Evolutionary conservation across 306 rosid genomes (phyloP).

Genomic region (Abrus precatorius): DNA sequence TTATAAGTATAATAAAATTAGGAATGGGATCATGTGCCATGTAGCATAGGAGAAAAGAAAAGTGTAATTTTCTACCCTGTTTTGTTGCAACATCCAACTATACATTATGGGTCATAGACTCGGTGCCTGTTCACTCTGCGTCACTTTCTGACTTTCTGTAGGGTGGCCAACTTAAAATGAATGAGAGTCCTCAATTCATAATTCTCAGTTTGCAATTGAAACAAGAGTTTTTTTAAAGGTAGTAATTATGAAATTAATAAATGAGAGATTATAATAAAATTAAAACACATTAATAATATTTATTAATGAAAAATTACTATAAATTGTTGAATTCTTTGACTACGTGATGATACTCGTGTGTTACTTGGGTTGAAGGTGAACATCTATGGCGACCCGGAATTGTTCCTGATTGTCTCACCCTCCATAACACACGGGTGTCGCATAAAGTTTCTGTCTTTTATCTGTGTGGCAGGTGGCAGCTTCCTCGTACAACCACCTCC

Average conservation of each 20-base stretch:
- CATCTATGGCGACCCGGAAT: constrained; percentile 51
- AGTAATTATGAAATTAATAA: too few relatives aligned
- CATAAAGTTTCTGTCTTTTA: constrained; percentile 46
- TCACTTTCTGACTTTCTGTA: constrained; percentile 21
- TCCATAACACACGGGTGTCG: constrained; percentile 37
- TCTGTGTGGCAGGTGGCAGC: constrained; percentile 18
- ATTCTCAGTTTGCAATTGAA: too few relatives aligned
- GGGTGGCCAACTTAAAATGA: not conserved
- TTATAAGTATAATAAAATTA: not conserved
- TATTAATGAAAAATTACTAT: too few relatives aligned
- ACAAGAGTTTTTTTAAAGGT: too few relatives aligned
- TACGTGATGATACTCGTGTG: not conserved
- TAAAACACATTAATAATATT: too few relatives aligned
- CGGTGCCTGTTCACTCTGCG: constrained; percentile 28
- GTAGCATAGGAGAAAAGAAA: constrained; percentile 22
- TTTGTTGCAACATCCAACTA: constrained; percentile 3
- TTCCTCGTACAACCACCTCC: not conserved
- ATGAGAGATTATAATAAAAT: too few relatives aligned
- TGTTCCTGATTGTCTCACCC: constrained; percentile 6
- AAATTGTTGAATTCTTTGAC: too few relatives aligned
- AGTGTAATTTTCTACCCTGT: constrained; percentile 19
- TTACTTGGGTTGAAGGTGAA: constrained; percentile 35
- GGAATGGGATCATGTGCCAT: constrained; percentile 25
- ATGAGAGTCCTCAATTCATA: too few relatives aligned
- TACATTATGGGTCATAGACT: not conserved